Evolutionary conservation across 116 monocot species (phyloP).

Genomic region (Trichopus zeylanicus): DNA sequence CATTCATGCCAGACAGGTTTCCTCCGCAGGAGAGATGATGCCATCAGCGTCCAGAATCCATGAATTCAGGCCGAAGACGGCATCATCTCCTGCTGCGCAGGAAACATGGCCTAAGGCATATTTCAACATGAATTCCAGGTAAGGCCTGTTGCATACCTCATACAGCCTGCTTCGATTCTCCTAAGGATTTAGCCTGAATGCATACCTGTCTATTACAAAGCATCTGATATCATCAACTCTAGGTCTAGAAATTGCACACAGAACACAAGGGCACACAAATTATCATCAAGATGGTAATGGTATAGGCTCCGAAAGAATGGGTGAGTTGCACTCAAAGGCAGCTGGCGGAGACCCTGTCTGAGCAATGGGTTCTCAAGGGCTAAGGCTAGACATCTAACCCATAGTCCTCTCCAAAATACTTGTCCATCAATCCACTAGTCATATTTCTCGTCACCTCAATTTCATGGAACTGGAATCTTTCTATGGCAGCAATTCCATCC

Average conservation of each 20-base stretch:
- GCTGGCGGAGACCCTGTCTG: too few species aligned
- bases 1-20: neutral
- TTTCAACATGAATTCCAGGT: too few species aligned
- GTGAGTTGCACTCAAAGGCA: too few species aligned
- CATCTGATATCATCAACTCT: too few species aligned
- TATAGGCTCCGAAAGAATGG: too few species aligned
- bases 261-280: too few species aligned
- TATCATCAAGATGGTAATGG: too few species aligned
- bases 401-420: conserved; percentile 94
- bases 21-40: conserved; percentile 10
- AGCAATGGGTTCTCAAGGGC: neutral
- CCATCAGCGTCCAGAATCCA: neutral
- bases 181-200: too few species aligned
- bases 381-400: conserved; percentile 42
- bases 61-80: neutral
- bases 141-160: too few species aligned
- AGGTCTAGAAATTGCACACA: too few species aligned
- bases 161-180: too few species aligned
- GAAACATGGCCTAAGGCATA: neutral
- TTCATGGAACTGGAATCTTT: conserved; percentile 97
- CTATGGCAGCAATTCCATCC: conserved; percentile 99
- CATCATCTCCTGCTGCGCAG: neutral
- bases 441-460: conserved; percentile 84
- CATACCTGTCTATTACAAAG: too few species aligned
- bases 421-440: conserved; percentile 91